These are phyloP conservation scores for Aspergillus hiratsukae DNA, from an alignment of 2,329 filamentous ascomycete species.

Conservation along the genomic window DNA sequence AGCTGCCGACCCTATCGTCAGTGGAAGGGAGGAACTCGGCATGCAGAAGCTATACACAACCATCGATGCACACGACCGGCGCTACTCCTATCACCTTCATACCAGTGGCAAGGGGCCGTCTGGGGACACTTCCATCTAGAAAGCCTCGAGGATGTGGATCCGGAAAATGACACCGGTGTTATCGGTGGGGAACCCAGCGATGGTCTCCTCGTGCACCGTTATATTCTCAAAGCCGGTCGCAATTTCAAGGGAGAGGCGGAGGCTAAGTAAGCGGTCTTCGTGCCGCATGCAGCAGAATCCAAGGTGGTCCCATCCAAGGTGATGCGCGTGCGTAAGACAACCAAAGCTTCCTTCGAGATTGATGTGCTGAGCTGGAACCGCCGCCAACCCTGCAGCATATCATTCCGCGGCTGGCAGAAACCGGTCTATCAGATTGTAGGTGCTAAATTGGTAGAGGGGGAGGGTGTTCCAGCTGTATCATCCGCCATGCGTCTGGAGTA, in stretches of 20 bases:
- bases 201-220: constrained; percentile 53
- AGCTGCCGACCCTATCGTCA: constrained; percentile 57
- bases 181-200: constrained; percentile 34
- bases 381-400: constrained; percentile 61
- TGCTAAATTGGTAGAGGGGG: constrained; percentile 53
- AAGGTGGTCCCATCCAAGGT: constrained; percentile 25
- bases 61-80: constrained; percentile 42
- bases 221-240: constrained; percentile 53
- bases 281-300: constrained; percentile 29
- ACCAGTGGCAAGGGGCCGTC: constrained; percentile 40
- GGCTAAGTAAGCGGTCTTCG: constrained; percentile 49
- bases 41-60: constrained; percentile 57
- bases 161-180: constrained; percentile 16
- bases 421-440: constrained; percentile 55
- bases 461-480: constrained; percentile 43
- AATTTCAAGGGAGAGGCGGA: constrained; percentile 48
- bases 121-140: constrained; percentile 39
- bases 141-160: constrained; percentile 27
- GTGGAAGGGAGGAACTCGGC: constrained; percentile 57
- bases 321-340: constrained; percentile 23
- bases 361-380: constrained; percentile 47
- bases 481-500: constrained; percentile 10
- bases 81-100: constrained; percentile 35
- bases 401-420: constrained; percentile 47
- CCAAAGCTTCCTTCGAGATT: constrained; percentile 45